Base-by-base conservation (phyloP, 345 rosid genomes). In the Heritiera fomes region DNA sequence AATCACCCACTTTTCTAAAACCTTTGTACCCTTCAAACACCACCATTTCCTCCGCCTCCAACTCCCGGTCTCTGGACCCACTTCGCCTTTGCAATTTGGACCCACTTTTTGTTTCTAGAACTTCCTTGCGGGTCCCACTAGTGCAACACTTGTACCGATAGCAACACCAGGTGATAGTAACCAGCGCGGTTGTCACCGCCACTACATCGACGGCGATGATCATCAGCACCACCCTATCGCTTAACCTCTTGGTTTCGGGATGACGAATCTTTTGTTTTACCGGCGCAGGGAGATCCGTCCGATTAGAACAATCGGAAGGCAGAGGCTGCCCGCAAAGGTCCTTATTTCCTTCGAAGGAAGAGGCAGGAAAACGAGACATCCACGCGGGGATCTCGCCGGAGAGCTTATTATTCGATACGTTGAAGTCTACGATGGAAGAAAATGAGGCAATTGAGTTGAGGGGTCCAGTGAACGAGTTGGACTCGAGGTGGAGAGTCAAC, bases 41-140 rank as follows among this genome's bases (percentile, higher is more conserved):
- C 76, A 72, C 76, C 76, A 72, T 10, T 38, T 72, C 76, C 76
- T 72, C 76, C 47, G 62, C 76, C 62, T 72, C 76, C 23, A 38
- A 14, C 46, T 18, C 30, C 12, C 14, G 30, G 11, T 43, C 52
- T 8, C 50, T 43, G 7, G 76, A 53, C 45, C 56, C 56, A 47
- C 73, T 69, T 41, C 61, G 75, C 63, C 76, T 12, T 38, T 38
- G 61, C 76, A 55, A 53, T 72, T 72, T 72, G 8, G 62, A 52
- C 28, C 63, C 62, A 18, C 62, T 38, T 53, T 72, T 72, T 38
- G 63, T 53, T 34, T 18, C 49, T 14, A 38, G 6, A 9, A 41
- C 76, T 34, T 10, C 61, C 8, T 55, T 9, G 11, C 53, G 32
- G 56, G n/a, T 13, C 7, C 73, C 56, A 69, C 34, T 12, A 4